Evolutionary conservation across 257 asterid species (phyloP).

Genomic region (Eustoma russellianum): DNA sequence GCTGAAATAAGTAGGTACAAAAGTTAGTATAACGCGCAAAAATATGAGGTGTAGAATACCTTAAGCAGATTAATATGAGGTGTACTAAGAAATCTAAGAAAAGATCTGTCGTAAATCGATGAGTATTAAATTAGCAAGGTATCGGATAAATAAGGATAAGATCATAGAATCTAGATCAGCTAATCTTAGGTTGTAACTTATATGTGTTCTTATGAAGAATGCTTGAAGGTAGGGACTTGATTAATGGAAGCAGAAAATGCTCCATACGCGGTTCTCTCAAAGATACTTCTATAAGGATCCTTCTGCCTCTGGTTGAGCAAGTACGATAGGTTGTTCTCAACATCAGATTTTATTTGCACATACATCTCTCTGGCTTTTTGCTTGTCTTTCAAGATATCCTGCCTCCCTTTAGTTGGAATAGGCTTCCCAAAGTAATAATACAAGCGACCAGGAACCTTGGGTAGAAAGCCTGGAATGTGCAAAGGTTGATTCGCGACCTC

Average conservation of each 20-base stretch:
- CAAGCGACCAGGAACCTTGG: slow-evolving; percentile 85
- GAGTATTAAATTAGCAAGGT: too few species aligned
- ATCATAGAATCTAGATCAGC: too few species aligned
- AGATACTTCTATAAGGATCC: slow-evolving; percentile 72
- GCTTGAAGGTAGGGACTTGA: slow-evolving; percentile 59
- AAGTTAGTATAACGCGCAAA: too few species aligned
- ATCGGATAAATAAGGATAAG: too few species aligned
- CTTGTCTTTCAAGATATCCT: slow-evolving; percentile 54
- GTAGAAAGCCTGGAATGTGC: slow-evolving; percentile 54
- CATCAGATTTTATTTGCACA: slow-evolving; percentile 51
- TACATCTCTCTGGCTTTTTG: slow-evolving; percentile 56
- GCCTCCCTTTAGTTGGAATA: slow-evolving; percentile 55
- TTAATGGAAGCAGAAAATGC: slow-evolving; percentile 44
- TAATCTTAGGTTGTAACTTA: too few species aligned
- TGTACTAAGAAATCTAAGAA: too few species aligned
- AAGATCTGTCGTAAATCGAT: too few species aligned
- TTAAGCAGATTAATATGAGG: too few species aligned
- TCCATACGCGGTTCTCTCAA: slow-evolving; percentile 50
- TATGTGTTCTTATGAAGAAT: too few species aligned
- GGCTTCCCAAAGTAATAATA: slow-evolving; percentile 90
- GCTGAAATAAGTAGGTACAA: too few species aligned
- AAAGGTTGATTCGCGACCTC: slow-evolving; percentile 61
- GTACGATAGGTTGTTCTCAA: slow-evolving; percentile 50
- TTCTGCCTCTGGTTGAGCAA: slow-evolving; percentile 58
- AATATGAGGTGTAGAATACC: too few species aligned